Conservation (phyloP, 768 basidiomycete genomes). For the Floccularia luteovirens region DNA sequence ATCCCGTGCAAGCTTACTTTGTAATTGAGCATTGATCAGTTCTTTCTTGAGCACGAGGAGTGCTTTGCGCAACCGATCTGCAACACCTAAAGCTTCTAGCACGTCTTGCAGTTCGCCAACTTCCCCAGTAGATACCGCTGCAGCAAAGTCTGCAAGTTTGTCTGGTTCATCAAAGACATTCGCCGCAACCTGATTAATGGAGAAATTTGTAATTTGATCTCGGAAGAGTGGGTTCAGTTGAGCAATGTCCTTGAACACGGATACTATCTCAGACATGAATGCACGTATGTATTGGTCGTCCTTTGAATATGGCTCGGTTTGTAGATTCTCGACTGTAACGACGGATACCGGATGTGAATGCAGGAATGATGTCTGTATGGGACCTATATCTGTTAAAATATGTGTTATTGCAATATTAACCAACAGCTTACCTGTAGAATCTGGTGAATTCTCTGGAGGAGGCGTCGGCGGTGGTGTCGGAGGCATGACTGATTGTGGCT, state of each 20-base stretch:
- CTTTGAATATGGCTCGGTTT: constrained; percentile 78
- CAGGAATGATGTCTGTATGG: constrained; percentile 79
- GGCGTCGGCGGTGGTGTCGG: constrained; percentile 31
- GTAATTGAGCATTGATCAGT: constrained; percentile 92
- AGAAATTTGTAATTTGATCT: constrained; percentile 38
- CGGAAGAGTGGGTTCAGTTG: constrained; percentile 96
- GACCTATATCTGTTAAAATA: constrained; percentile 22
- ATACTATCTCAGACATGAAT: constrained; percentile 93
- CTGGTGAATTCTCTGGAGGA: constrained; percentile 11
- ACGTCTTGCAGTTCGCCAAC: constrained; percentile 91
- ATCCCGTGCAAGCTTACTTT: constrained; percentile 86
- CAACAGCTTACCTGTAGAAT: not conserved
- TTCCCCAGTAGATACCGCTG: constrained; percentile 91
- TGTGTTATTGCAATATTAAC: constrained; percentile 1
- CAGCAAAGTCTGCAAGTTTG: constrained; percentile 95
- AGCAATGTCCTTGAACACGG: constrained; percentile 97
- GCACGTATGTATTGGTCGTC: constrained; percentile 94
- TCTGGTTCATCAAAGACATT: constrained; percentile 98
- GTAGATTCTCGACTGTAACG: constrained; percentile 80
- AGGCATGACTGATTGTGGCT: constrained; percentile 39
- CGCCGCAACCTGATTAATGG: constrained; percentile 33
- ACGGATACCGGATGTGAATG: constrained; percentile 80
- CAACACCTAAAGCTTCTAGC: constrained; percentile 77
- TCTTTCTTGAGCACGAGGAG: constrained; percentile 95
- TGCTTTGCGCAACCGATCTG: constrained; percentile 85